Evolutionary conservation across 2,329 filamentous ascomycete species (phyloP), one percentile per base, ranked within the genome.

Genomic region (Xylariaceae sp.): DNA sequence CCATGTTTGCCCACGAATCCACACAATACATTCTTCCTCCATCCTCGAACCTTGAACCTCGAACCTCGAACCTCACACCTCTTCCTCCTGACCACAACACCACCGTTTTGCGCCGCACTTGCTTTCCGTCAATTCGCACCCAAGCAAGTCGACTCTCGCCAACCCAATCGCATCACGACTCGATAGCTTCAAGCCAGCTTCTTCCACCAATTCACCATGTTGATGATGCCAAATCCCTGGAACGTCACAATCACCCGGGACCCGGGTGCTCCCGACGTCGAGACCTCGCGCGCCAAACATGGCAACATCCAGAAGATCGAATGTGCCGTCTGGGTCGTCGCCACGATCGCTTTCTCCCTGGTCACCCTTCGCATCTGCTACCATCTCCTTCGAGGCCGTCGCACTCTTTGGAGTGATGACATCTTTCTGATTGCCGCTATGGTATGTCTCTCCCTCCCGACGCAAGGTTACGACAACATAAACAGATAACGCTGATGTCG

Each of bases 391-490:
- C 56, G 53, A 13, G 57, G 58, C 8, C 63, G 60, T n/a, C 62
- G 51, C 10, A 39, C 23, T 35, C 45, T 63, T 2, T 61, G 58
- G 63, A 58, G 56, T 15, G 63, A 64, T 39, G 63, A 64, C 51
- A 56, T 61, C 47, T 61, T 64, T 34, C 55, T 66, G n/a, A 30
- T 65, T 2, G 59, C 56, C 34, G 56, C 63, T 13, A 39, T 61
- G 56, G 64, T 66, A 62, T 39, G 59, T 18, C 6, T 13, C 30
- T 58, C 17, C 1, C 2, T 37, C 41, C 11, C 7, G 37, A 41
- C 11, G 5, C 37, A 5, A 30, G 23, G 8, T 41, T 13, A 8
- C 37, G 11, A 41, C 37, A 9, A 41, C 4, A 41, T 13, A 7
- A 41, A 41, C 23, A 30, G 23, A 30, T 30, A 30, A 5, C 23